Evolutionary conservation across 148 eudicot species (phyloP), one percentile per base, ranked within the genome.

Genomic region (Salicornia ramosissima): DNA sequence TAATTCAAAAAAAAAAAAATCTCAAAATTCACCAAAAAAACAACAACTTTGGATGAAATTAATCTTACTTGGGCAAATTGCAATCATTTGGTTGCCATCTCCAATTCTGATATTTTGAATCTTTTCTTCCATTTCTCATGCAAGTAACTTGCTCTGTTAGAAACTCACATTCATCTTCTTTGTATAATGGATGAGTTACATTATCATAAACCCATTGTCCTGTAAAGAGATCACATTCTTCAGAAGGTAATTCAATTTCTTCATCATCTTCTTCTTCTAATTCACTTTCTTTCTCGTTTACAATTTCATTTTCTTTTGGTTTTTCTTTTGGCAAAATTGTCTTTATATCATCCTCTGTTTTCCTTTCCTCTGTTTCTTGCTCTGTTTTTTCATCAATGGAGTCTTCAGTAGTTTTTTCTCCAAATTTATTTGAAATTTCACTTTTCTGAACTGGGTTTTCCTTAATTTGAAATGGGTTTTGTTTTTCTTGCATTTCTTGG

Each of bases 81-180:
- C 97, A 94, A 68, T 88, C 97, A 74, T 75, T 90, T 13, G 98
- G 98, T 75, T 90, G 98, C 98, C 98, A 94, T 71, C 77, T 90
- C 98, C 98, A 94, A 45, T 83, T 80, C 75, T 90, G 97, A 31
- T 84, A 90, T 46, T 73, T 46, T 1, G 88, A 87, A 75, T 94
- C 89, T 68, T 80, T 76, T 40, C 98, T 88, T 14, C 97, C 97
- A 76, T 94, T 90, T 61, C 89, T 88, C 86, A 86, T 66, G 40
- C 98, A 94, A 69, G 98, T 90, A 22, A 94, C 96, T 31, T 94
- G 97, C 9, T 81, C 85, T 13, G 97, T 88, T 21, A 94, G 69
- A 45, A 88, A 90, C 80, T 86, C 87, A 42, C 98, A 94, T 34
- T 94, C 86, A 4, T 84, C 81, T 67, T 90, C 98, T 68, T 71